A percentile compares a stretch with the other conserved stretches of the same genome.
Evolutionary conservation across 768 basidiomycete species (phyloP).

Genomic region (Galerina marginata): DNA sequence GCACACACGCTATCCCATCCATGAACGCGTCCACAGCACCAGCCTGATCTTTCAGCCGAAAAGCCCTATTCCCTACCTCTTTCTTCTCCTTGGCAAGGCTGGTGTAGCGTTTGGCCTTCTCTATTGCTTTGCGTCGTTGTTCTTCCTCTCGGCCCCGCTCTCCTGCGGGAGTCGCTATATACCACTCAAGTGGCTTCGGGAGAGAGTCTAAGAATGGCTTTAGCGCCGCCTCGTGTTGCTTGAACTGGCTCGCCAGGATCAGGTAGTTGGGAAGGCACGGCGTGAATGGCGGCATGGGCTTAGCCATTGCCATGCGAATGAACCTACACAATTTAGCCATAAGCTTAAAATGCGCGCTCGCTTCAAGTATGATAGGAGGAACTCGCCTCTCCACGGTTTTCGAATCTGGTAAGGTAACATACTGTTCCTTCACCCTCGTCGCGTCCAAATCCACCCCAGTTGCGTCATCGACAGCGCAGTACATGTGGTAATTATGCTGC

Average conservation of each 20-base stretch:
- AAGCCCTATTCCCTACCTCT: slow-evolving; percentile 9
- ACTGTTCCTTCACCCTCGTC: background rate
- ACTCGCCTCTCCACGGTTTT: slow-evolving; percentile 9
- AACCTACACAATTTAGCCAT: slow-evolving; percentile 12
- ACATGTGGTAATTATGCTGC: background rate
- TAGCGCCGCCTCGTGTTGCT: slow-evolving; percentile 13
- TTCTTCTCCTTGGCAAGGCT: slow-evolving; percentile 1
- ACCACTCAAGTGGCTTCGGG: slow-evolving; percentile 16
- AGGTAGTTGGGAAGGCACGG: slow-evolving; percentile 17
- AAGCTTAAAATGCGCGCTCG: background rate
- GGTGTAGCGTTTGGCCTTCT: slow-evolving; percentile 5
- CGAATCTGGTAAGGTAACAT: background rate
- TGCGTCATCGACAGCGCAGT: background rate
- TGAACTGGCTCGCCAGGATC: slow-evolving; percentile 17
- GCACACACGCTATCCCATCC: slow-evolving; percentile 4
- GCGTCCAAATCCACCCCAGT: background rate
- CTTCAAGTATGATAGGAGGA: background rate
- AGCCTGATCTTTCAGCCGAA: background rate
- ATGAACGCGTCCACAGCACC: slow-evolving; percentile 1
- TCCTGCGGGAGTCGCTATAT: slow-evolving; percentile 10
- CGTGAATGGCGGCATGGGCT: slow-evolving; percentile 15
- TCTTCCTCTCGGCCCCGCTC: slow-evolving; percentile 8
- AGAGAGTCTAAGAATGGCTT: slow-evolving; percentile 24
- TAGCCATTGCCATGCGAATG: slow-evolving; percentile 17
- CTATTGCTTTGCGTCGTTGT: slow-evolving; percentile 10